Evolutionary conservation across 73 alveolate species (phyloP).

Genomic region (Paramecium bursaria): DNA sequence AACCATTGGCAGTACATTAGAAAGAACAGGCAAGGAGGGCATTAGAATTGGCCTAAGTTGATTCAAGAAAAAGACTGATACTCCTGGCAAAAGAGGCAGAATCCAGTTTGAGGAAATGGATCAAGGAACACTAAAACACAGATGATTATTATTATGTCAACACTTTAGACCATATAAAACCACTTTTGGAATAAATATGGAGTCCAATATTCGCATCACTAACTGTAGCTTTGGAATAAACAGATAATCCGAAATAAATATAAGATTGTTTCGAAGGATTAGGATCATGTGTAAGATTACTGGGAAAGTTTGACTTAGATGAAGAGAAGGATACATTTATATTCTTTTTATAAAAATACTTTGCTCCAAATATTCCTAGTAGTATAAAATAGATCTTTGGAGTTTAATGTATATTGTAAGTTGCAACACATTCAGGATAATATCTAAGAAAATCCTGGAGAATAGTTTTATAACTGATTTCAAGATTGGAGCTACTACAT

Average conservation of each 20-base stretch:
- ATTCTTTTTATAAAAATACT: conserved; percentile 77
- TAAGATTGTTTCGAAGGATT: conserved; percentile 82
- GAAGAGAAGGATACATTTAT: conserved; percentile 85
- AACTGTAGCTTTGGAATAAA: conserved; percentile 81
- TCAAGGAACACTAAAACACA: conserved; percentile 74
- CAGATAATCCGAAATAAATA: conserved; percentile 72
- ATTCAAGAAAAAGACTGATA: conserved; percentile 84
- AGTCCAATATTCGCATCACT: conserved; percentile 85
- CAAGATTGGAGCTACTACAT: conserved; percentile 76
- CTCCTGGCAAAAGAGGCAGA: conserved; percentile 83
- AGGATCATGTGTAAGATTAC: conserved; percentile 73
- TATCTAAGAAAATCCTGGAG: conserved; percentile 77
- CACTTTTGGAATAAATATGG: conserved; percentile 83
- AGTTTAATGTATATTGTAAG: conserved; percentile 73
- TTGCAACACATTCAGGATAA: conserved; percentile 79
- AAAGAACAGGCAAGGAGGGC: conserved; percentile 92
- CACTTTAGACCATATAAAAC: conserved; percentile 77
- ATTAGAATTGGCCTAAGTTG: conserved; percentile 77
- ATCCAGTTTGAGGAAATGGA: conserved; percentile 85
- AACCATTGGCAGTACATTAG: conserved; percentile 93
- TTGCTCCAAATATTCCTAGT: conserved; percentile 68
- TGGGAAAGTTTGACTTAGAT: conserved; percentile 76
- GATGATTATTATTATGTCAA: conserved; percentile 69
- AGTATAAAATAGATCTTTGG: conserved; percentile 79
- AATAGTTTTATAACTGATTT: conserved; percentile 75